These are phyloP conservation scores for Neurospora cerealis DNA, from an alignment of 495 filamentous ascomycete genomes.

Conservation along the genomic window DNA sequence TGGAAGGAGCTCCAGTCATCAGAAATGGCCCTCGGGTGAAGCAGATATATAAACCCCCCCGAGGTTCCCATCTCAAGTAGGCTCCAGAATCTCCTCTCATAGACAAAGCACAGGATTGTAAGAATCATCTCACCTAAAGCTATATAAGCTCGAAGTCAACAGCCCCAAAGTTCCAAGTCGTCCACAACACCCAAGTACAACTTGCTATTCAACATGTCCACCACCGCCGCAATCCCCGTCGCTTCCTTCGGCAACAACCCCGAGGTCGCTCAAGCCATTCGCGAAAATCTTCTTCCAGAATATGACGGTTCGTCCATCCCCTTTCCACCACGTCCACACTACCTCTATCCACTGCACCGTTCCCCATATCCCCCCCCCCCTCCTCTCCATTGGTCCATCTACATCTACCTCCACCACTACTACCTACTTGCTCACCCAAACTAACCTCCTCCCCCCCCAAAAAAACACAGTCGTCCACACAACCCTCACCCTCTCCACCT, in stretches of 20 bases:
- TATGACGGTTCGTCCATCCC: slow-evolving; percentile 15
- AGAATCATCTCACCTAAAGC: neutral
- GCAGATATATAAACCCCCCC: neutral
- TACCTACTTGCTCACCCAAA: neutral
- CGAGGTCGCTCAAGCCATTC: slow-evolving; percentile 12
- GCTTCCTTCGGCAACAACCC: slow-evolving; percentile 19
- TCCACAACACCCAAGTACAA: neutral
- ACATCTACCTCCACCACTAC: too few species aligned
- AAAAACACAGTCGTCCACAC: slow-evolving; percentile 17
- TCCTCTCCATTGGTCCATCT: too few species aligned
- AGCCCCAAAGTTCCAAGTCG: neutral
- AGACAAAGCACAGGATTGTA: neutral
- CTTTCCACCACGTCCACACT: neutral
- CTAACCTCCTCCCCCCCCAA: neutral
- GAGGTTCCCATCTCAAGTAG: neutral
- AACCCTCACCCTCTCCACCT: slow-evolving; percentile 7
- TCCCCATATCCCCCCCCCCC: too few species aligned
- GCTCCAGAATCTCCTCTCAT: neutral
- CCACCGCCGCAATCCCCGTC: slow-evolving; percentile 13
- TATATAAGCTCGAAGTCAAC: neutral
- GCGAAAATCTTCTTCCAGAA: slow-evolving; percentile 15
- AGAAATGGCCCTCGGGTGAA: neutral
- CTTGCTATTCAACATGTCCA: neutral
- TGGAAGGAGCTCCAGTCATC: neutral
- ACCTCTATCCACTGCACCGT: neutral